Conservation (phyloP, 805 yeast species). For the Yarrowia keelungensis region DNA sequence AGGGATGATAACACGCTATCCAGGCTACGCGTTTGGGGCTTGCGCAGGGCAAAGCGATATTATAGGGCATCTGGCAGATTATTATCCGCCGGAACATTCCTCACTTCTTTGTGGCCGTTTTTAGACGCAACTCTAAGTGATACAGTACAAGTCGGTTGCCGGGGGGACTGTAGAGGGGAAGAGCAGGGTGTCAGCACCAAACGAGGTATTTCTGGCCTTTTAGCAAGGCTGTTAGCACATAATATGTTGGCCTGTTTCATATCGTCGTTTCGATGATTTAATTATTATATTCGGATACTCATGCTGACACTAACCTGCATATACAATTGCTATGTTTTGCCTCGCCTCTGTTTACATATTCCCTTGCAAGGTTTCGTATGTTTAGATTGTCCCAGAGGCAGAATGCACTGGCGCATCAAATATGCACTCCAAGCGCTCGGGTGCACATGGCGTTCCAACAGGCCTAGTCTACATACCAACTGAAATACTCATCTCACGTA, state of each 20-base stretch:
- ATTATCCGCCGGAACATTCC: constrained; percentile 12
- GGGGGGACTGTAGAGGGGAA: constrained; percentile 27
- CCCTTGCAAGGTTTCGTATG: constrained; percentile 36
- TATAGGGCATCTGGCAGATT: constrained; percentile 2
- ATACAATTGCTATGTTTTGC: constrained; percentile 25
- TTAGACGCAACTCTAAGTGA: constrained; percentile 6
- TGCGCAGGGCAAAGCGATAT: neutral
- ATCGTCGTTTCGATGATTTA: too few species aligned
- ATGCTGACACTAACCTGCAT: constrained; percentile 13
- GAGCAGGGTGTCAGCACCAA: neutral
- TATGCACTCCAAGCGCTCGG: constrained; percentile 11
- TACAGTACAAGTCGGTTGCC: constrained; percentile 13
- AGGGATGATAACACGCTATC: neutral
- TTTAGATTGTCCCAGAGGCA: constrained; percentile 32
- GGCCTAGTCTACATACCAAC: constrained; percentile 3
- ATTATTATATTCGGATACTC: neutral
- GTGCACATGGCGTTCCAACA: constrained; percentile 5
- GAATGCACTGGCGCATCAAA: constrained; percentile 24
- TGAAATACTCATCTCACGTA: constrained; percentile 8
- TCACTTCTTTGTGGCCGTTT: constrained; percentile 14
- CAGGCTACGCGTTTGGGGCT: constrained; percentile 1
- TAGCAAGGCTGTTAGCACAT: too few species aligned
- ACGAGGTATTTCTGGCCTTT: neutral
- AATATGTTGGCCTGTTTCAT: constrained; percentile 1
- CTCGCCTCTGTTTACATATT: constrained; percentile 24